Base-by-base conservation (phyloP, 2,329 filamentous ascomycete species). In the Talaromyces sp. region DNA sequence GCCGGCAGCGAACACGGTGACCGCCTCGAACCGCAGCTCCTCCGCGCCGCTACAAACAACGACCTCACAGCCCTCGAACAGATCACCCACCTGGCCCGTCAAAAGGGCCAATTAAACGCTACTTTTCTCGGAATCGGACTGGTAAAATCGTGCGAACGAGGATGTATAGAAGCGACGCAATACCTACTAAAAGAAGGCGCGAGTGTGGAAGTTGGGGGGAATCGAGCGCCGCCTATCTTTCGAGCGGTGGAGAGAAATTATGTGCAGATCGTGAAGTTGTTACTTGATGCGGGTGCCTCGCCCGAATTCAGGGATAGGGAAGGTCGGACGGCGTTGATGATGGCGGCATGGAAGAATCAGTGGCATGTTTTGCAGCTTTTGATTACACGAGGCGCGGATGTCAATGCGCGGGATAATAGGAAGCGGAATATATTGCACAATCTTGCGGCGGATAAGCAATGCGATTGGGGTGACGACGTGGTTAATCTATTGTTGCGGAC, bases 381-480 rank as follows among this genome's bases (percentile, higher is more conserved):
- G n/a, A 73, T 81, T 33, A 63, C 69, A 48, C 71, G 74, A 11
- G 74, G 74, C 1, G 76, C 76, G 22, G 69, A 78, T 52, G 74
- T 75, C 43, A 77, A 77, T 65, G 75, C 72, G 37, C 66, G 64
- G 33, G 77, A 78, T 63, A 64, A 70, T 27, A 68, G 71, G 14
- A 68, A 69, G 22, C 65, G 76, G 3, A 78, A 75, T 65, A 72
- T 73, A 3, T 59, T 81, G 67, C 80, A 81, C 66, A 80, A 80
- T 64, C 70, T 82, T 41, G 79, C 79, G 0, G 78, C 78, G 13
- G 80, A 82, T 68, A 77, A 81, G 65, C 75, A 78, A 65, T 80
- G 78, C 65, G 78, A 82, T 43, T 83, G 81, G 81, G 80, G 78
- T 1, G 73, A 79, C 35, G 77, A 82, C 65, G 77, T 82, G 19